Evolutionary conservation across 768 basidiomycete genomes (phyloP).

Genomic region (Gloeopeniophorella convolvens): DNA sequence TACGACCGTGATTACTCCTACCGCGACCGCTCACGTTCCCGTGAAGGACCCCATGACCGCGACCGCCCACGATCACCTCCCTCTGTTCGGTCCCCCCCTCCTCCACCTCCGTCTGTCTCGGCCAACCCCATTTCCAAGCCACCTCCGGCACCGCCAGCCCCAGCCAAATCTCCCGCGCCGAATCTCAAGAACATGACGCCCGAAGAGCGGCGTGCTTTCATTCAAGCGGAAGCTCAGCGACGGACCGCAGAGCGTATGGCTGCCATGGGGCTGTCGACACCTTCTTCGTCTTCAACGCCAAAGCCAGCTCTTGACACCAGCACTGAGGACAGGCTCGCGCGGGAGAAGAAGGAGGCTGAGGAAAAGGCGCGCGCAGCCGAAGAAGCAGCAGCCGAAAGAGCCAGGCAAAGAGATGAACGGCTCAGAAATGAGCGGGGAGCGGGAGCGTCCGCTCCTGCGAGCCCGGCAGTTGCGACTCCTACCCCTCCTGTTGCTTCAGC

Average conservation of each 20-base stretch:
- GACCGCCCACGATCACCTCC: constrained; percentile 28
- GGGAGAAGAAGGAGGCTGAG: constrained; percentile 88
- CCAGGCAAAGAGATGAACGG: constrained; percentile 61
- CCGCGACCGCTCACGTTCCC: constrained; percentile 21
- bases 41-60: constrained; percentile 27
- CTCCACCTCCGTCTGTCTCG: constrained; percentile 44
- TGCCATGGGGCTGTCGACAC: constrained; percentile 66
- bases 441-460: constrained; percentile 32
- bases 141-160: constrained; percentile 45
- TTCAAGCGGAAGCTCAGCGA: constrained; percentile 72
- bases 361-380: constrained; percentile 77
- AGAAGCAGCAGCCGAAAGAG: constrained; percentile 73
- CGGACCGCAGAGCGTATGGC: constrained; percentile 81
- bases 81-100: constrained; percentile 39
- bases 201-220: constrained; percentile 74
- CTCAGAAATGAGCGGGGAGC: constrained; percentile 71
- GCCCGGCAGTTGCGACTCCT: constrained; percentile 27
- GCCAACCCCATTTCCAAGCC: constrained; percentile 35
- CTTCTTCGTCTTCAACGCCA: constrained; percentile 30
- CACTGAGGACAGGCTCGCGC: constrained; percentile 78
- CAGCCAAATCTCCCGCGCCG: constrained; percentile 52
- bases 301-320: constrained; percentile 60
- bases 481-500: constrained; percentile 30
- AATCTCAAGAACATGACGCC: constrained; percentile 74
- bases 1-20: constrained; percentile 38